A percentile compares a stretch with the other conserved stretches of the same genome.
Conservation (phyloP, 2,329 filamentous ascomycete species). For the Claviceps sp. region DNA sequence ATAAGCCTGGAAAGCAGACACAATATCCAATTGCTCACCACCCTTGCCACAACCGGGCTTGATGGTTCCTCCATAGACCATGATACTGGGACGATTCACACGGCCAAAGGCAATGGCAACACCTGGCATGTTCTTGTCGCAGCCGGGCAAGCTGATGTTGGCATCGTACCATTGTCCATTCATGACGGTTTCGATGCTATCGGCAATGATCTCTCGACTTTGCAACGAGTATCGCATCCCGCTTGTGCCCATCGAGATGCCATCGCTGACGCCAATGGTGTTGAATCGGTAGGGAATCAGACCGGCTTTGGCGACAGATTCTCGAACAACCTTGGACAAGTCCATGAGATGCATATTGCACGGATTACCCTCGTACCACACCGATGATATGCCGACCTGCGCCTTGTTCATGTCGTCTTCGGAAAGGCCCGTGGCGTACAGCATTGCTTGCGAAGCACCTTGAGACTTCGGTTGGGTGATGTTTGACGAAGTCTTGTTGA, state of each 20-base stretch:
- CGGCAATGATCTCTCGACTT: slow-evolving; percentile 90
- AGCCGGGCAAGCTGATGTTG: slow-evolving; percentile 92
- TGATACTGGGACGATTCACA: slow-evolving; percentile 84
- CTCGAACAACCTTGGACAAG: slow-evolving; percentile 61
- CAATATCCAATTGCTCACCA: slow-evolving; percentile 75
- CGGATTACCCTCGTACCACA: slow-evolving; percentile 96
- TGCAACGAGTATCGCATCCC: slow-evolving; percentile 95
- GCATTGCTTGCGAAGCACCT: slow-evolving; percentile 96
- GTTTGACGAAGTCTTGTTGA: slow-evolving; percentile 72
- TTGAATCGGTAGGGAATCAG: slow-evolving; percentile 96
- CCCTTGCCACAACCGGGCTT: slow-evolving; percentile 72
- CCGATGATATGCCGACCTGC: slow-evolving; percentile 93
- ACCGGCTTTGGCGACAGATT: slow-evolving; percentile 53
- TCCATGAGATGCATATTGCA: slow-evolving; percentile 99
- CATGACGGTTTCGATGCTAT: slow-evolving; percentile 98
- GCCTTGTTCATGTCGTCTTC: slow-evolving; percentile 89
- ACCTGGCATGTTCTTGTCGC: slow-evolving; percentile 99
- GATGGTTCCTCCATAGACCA: slow-evolving; percentile 96
- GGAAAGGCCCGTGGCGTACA: slow-evolving; percentile 83
- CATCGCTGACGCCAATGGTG: slow-evolving; percentile 94
- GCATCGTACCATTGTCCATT: slow-evolving; percentile 97
- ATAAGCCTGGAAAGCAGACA: slow-evolving; percentile 96
- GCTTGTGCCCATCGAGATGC: slow-evolving; percentile 93
- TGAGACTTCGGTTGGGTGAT: slow-evolving; percentile 98
- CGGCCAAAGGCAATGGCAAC: slow-evolving; percentile 88